Evolutionary conservation across 2,329 filamentous ascomycete genomes (phyloP), one percentile per base, ranked within the genome.

Genomic region (Pseudogymnoascus sp.): DNA sequence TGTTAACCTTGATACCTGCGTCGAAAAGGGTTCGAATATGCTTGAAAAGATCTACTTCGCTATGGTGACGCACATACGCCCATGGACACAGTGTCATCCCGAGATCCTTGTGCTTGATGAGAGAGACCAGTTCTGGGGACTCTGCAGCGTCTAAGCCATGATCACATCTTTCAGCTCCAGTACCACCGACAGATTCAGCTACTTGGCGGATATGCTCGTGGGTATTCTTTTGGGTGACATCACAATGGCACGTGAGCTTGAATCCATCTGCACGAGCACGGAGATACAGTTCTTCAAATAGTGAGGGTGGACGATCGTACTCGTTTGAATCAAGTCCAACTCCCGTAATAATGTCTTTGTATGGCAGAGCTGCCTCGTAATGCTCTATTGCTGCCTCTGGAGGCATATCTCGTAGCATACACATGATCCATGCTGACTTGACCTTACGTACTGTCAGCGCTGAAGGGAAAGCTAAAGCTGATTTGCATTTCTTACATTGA

Each of bases 31-130:
- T 70, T n/a, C 73, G 69, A 30, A 79, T 74, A 60, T 75, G 75
- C 0, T 72, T 70, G 62, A 78, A 78, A 1, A 78, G 64, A 11
- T 72, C 70, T 1, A 74, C 74, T 2, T 74, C 73, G 19, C 71
- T 68, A 58, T 76, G 73, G 28, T 66, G 68, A 66, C 81, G 77
- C 19, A 91, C 82, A 73, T 92, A 91, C 65, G 85, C 89, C 65
- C 89, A 72, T 1, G 89, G 89, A 70, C 89, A 92, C 25, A 90
- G 79, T 0, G 87, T 89, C 65, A 92, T 74, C 69, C 91, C 70
- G n/a, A 84, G 82, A 28, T 79, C 75, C 23, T 64, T 65, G 2
- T 38, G 42, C 30, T 63, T 68, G 14, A 70, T 66, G n/a, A 45
- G 39, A 58, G 83, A 75, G 16, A 75, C 72, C 2, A 82, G 85